Evolutionary conservation across 495 filamentous ascomycete genomes (phyloP), one percentile per base, ranked within the genome.

Genomic region (Neurospora sp.): DNA sequence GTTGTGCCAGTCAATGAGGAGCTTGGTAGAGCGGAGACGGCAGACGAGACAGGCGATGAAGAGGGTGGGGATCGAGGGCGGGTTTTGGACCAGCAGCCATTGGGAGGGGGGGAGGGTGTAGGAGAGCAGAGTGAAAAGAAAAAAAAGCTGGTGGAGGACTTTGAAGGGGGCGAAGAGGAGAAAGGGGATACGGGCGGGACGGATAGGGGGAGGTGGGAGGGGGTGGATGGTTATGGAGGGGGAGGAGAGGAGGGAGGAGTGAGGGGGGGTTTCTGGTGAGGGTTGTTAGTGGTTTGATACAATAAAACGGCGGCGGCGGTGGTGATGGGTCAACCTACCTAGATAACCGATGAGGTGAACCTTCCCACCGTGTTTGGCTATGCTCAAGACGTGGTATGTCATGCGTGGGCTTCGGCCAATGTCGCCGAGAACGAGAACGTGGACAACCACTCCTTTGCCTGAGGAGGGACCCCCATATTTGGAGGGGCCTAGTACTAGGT

Each of bases 1-100:
- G 81, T 99, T 99, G 84, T 99, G 96, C 96, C 96, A 99, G 82
- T 99, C 96, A 72, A 98, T 93, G 42, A 98, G 86, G 3, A 98
- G 88, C 72, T 86, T 87, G 34, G 92, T 95, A 73, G 93, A 90
- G 48, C 96, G 92, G 71, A 97, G 83, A 77, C 89, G 89, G 78
- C 92, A 94, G 70, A 92, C 84, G 11, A 94, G 71, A 15, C 89
- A 84, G 4, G 94, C 90, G 69, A 98, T 84, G 36, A 89, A 86
- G 5, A 99, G 86, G 1, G 93, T 96, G 5, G 96, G 96, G 76
- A 99, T 97, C 1, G 94, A 94, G 5, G 96, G 96, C 6, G 96
- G 96, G 82, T 98, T 99, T 85, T 99, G 92, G 19, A 97, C 91
- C 11, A 98, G 86, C 73, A 97, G 87, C 92, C 92, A 97, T 81